Percentiles rank a stretch among this genome's conserved stretches.
Evolutionary conservation across 768 basidiomycete genomes (phyloP).

Genomic region (Astraeus odoratus): DNA sequence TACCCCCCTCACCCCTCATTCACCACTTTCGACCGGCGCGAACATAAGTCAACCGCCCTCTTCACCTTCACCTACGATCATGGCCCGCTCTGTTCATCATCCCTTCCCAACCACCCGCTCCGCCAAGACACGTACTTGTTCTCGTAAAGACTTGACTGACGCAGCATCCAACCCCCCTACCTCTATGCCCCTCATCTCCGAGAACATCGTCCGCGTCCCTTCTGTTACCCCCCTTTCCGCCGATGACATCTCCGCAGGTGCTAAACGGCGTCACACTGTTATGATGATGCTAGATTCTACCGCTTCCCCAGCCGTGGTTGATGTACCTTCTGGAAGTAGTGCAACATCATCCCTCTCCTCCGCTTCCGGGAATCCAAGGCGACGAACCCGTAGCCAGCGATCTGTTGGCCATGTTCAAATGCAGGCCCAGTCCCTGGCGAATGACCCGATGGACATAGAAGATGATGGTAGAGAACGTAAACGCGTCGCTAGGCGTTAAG

Average conservation of each 20-base stretch:
- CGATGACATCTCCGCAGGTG: conserved; percentile 40
- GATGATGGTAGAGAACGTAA: conserved; percentile 74
- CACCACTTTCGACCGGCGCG: conserved; percentile 14
- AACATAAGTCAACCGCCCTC: conserved; percentile 13
- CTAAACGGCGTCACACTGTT: conserved; percentile 70
- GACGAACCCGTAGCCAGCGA: conserved; percentile 52
- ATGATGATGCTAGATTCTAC: conserved; percentile 70
- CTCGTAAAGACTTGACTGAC: conserved; percentile 25
- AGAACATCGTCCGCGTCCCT: conserved; percentile 24
- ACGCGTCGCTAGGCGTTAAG: conserved; percentile 57
- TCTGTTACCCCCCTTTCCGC: conserved; percentile 6
- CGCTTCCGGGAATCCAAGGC: conserved; percentile 36
- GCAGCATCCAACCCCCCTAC: conserved; percentile 14
- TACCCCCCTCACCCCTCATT: conserved; percentile 28
- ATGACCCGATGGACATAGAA: conserved; percentile 67
- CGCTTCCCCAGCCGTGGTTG: conserved; percentile 31
- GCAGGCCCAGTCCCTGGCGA: conserved; percentile 31
- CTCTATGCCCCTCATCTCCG: conserved; percentile 20
- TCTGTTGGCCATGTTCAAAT: conserved; percentile 31
- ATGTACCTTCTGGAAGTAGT: too few species aligned
- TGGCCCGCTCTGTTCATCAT: conserved; percentile 12
- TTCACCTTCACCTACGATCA: conserved; percentile 25
- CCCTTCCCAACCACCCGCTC: conserved; percentile 12
- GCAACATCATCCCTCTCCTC: too few species aligned
- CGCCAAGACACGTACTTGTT: conserved; percentile 23